phyloP scores from a whole-genome alignment of 2,329 filamentous ascomycete genomes.

The Aureobasidium sp. region DNA sequence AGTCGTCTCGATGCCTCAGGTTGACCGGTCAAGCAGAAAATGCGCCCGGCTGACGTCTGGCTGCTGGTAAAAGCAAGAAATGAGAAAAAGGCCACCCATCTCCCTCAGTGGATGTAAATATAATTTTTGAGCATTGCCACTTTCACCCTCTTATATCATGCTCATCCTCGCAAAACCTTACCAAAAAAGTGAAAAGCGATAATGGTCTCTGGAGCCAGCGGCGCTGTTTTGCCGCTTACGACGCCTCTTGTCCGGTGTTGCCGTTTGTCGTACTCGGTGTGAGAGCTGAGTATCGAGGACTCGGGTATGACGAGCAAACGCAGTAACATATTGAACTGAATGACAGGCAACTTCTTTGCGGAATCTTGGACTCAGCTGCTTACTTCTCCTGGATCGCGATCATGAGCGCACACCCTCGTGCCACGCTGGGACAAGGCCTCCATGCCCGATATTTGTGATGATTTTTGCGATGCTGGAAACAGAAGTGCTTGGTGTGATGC shows the following conservation, averaged over 20 bases:
- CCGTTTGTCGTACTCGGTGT: not conserved
- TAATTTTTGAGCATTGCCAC: not conserved
- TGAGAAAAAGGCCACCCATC: not conserved
- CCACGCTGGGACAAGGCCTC: not conserved
- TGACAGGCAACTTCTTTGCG: slow-evolving; percentile 22
- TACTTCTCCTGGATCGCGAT: slow-evolving; percentile 30
- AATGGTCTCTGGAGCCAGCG: not conserved
- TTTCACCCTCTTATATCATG: not conserved
- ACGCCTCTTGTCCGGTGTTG: not conserved
- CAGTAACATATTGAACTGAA: not conserved
- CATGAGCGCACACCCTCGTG: slow-evolving; percentile 23
- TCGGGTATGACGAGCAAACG: not conserved
- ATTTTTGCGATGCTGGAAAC: slow-evolving; percentile 25
- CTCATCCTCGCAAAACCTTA: not conserved
- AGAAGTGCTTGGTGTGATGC: slow-evolving; percentile 17
- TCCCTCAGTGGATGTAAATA: not conserved
- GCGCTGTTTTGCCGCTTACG: not conserved
- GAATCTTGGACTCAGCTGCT: slow-evolving; percentile 31
- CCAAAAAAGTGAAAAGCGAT: not conserved
- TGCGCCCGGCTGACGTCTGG: not conserved
- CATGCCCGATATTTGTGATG: slow-evolving; percentile 16
- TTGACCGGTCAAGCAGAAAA: slow-evolving; percentile 11
- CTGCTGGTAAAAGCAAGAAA: not conserved
- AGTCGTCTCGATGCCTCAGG: slow-evolving; percentile 2
- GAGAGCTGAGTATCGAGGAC: not conserved